Evolutionary conservation across 495 filamentous ascomycete genomes (phyloP), one percentile per base, ranked within the genome.

Genomic region (Gamarada debralockiae): DNA sequence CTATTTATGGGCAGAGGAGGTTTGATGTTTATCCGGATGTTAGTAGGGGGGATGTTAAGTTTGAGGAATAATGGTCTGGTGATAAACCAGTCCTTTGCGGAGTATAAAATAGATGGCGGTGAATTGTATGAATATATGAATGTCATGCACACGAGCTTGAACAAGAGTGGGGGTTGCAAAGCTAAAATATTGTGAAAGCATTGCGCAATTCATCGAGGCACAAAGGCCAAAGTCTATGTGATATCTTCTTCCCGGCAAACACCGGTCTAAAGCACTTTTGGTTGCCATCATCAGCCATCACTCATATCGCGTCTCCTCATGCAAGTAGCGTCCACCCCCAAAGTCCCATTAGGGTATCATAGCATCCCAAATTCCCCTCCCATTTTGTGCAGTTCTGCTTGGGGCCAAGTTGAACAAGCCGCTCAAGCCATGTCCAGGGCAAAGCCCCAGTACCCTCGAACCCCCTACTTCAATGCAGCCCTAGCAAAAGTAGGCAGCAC

Each of bases 1-100:
- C 95, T 21, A 74, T 97, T 24, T 77, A 82, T 60, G 78, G 73
- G 23, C 95, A 99, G 82, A 78, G 92, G 55, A 74, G 95, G 58
- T 97, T 95, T 68, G 93, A 99, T 71, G 82, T 99, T 21, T 99
- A 99, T 70, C 86, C 89, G 13, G 92, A 99, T 79, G 82, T 99
- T 23, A 88, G 82, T 56, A 60, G 73, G 60, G 79, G 49, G 13
- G 37, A 31, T 3, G 49, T 54, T n/a, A 59, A 41, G 42, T 59
- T 37, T 57, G 58, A 61, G 24, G 62, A 61, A 13, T 17, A 39
- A 34, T 29, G 27, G 27, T 4, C 5, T 29, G 4, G 27, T 5
- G 27, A 29, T 10, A 10, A 4, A 29, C 10, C 4, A 29, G 27
- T 29, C 5, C 27, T 29, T 29, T 29, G 5, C 10, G 10, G 27